Evolutionary conservation across 345 rosid species (phyloP).

Genomic region (Brassica carinata): DNA sequence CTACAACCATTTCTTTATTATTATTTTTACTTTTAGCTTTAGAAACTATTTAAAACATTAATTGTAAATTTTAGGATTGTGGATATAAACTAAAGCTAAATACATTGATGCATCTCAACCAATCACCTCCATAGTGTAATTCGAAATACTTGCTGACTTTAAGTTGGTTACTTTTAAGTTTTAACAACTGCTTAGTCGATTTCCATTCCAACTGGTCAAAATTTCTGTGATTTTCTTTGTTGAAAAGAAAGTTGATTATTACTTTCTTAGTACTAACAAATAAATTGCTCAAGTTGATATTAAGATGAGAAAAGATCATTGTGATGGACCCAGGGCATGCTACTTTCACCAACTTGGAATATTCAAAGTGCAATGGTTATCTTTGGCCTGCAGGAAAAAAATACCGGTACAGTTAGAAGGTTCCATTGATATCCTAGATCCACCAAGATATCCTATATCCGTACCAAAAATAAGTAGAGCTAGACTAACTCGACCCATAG

Average conservation of each 20-base stretch:
- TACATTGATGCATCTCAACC: too few species aligned
- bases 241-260: slow-evolving; percentile 24
- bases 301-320: slow-evolving; percentile 30
- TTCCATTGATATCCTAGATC: slow-evolving; percentile 9
- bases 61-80: too few species aligned
- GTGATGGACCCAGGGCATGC: slow-evolving; percentile 38
- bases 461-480: not conserved
- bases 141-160: slow-evolving; percentile 17
- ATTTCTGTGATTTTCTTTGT: slow-evolving; percentile 20
- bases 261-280: slow-evolving; percentile 28
- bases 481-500: slow-evolving; percentile 6
- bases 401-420: slow-evolving; percentile 4
- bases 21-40: too few species aligned
- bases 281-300: slow-evolving; percentile 35
- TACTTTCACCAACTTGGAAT: slow-evolving; percentile 30
- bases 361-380: slow-evolving; percentile 26
- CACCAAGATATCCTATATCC: not conserved
- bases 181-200: slow-evolving; percentile 26
- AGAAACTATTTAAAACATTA: too few species aligned
- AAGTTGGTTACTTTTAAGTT: slow-evolving; percentile 25
- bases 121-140: not conserved
- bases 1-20: too few species aligned
- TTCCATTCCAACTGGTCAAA: slow-evolving; percentile 17
- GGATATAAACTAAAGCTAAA: too few species aligned
- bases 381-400: not conserved